Base-by-base conservation (phyloP, 345 rosid species). In the Carallia brachiata region DNA sequence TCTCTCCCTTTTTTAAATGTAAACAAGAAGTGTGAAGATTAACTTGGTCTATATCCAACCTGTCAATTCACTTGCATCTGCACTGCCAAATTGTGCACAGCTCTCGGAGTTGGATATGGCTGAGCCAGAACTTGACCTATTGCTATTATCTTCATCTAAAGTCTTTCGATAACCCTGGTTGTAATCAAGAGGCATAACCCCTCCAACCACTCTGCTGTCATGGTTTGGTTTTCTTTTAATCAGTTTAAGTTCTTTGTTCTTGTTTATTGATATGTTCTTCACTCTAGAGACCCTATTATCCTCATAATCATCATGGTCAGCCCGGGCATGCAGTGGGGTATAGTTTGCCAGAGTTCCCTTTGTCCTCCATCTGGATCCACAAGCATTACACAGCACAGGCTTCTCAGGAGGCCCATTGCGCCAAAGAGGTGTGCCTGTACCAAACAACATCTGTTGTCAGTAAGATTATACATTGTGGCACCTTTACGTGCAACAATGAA, bases 361-460 rank as follows among this genome's bases (percentile, higher is more conserved):
- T 66, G 92, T 85, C 74, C 99, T 86, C 90, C 95, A 92, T 59
- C 99, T 85, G 30, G 99, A 96, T 18, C 99, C 99, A 75, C 99
- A 96, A 13, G 99, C 99, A 86, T 96, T 96, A 86, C 99, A 96
- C 52, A 96, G 73, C 7, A 96, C 95, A 2, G 98, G 99, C 86
- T 96, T 96, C 76, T 96, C 99, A 0, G 97, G 93, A 74, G 98
- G 99, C 54, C 99, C 98, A 70, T 96, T 96, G 62, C 99, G 79
- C 99, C 97, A 96, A 37, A 96, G 80, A 69, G 99, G 98, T 36
- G 99, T 92, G 80, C 88, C 98, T 95, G 75, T 82, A 61, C 27
- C 74, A 77, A 37, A 57, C 52, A 23, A 53, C 50, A 44, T 12
- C 48, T 53, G 23, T 62, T 68, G 69, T 73, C 70, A 83, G 73